Evolutionary conservation across 257 asterid species (phyloP), one percentile per base, ranked within the genome.

Genomic region (Ehretia macrophylla): DNA sequence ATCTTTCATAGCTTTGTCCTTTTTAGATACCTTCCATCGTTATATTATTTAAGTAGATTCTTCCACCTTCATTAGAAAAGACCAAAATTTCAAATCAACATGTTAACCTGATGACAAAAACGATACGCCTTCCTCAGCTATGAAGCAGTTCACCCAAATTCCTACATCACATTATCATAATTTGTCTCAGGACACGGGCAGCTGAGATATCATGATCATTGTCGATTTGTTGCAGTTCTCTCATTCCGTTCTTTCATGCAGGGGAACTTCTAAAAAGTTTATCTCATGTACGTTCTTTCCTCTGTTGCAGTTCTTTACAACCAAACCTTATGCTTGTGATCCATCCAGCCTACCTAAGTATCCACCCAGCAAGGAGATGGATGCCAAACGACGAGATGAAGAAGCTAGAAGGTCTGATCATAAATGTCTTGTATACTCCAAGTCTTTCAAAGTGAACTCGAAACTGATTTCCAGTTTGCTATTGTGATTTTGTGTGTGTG

Each of bases 281-380:
- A n/a, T 38, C 60, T 67, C 59, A 14, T 64, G 46, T 51, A 35
- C 38, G 10, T 55, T 51, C 17, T 55, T 59, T 65, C 38, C 44
- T 59, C 3, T 17, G 39, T 70, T 78, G 60, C 95, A 88, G 97
- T 86, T 83, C 70, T 88, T 85, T 80, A 75, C 66, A 14, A 73
- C 88, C 47, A 79, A 75, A 60, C 97, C 97, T 52, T 80, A 78
- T 62, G 95, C 89, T 47, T 85, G 94, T 62, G 91, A 88, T 38
- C 95, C 94, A 69, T 84, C 93, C 68, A 84, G 82, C 79, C 97
- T 88, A 64, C 97, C 97, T 13, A 86, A 83, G 71, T 86, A 88
- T 79, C 95, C 97, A 38, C 97, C 97, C 1, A 88, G 95, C 71
- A 88, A 88, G 75, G 96, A 88, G 83, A 85, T 88, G 85, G 96